These are phyloP conservation scores for Ophiocordyceps camponoti-rufipedis DNA, from an alignment of 2,329 filamentous ascomycete species.

Conservation along the genomic window DNA sequence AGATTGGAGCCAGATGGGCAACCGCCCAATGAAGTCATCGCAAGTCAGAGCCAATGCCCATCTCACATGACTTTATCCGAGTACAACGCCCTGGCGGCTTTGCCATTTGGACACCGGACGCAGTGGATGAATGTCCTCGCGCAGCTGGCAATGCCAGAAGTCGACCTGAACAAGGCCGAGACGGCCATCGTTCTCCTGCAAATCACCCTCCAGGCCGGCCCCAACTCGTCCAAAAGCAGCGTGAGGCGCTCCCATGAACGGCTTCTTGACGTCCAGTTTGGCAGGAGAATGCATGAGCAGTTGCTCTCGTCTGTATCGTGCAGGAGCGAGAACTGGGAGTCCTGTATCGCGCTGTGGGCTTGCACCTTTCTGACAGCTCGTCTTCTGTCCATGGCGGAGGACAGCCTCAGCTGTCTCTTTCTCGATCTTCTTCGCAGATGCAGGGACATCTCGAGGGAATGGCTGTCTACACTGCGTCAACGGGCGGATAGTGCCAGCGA, in stretches of 20 bases:
- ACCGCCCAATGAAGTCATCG: constrained; percentile 31
- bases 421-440: neutral
- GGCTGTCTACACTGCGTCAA: neutral
- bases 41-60: constrained; percentile 28
- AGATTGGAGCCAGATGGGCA: constrained; percentile 1
- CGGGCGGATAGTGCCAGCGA: neutral
- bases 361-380: constrained; percentile 6
- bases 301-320: constrained; percentile 2
- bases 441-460: neutral
- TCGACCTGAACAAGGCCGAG: constrained; percentile 9
- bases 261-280: neutral
- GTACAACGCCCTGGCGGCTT: constrained; percentile 20
- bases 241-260: neutral
- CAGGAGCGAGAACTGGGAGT: constrained; percentile 6
- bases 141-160: constrained; percentile 6
- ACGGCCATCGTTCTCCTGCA: constrained; percentile 6
- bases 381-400: constrained; percentile 2
- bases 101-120: constrained; percentile 5
- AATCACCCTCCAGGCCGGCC: constrained; percentile 6
- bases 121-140: constrained; percentile 8
- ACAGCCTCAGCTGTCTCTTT: neutral
- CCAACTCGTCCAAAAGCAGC: rapidly evolving
- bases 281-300: neutral
- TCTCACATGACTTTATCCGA: constrained; percentile 29
- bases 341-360: constrained; percentile 4